These are phyloP conservation scores for Elasticomyces elasticus DNA, from an alignment of 495 filamentous ascomycete genomes.

Conservation along the genomic window DNA sequence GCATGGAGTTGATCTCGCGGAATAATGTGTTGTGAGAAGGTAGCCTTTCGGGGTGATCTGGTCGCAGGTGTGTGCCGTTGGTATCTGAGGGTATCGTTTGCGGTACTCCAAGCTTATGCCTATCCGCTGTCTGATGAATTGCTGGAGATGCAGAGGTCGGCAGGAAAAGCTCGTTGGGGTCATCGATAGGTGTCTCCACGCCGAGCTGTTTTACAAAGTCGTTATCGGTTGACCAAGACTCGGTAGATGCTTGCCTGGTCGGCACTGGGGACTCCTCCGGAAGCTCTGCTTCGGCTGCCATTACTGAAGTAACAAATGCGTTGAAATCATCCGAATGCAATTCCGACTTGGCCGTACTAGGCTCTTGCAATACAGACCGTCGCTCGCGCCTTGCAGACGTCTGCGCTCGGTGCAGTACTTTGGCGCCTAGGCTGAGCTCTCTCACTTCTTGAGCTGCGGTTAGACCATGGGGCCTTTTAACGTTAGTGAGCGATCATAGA, in stretches of 20 bases:
- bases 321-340: conserved; percentile 9
- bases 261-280: neutral
- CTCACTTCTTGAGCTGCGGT: neutral
- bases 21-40: neutral
- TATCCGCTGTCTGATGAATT: neutral
- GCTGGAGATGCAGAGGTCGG: neutral
- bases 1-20: neutral
- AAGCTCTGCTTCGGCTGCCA: conserved; percentile 2
- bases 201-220: neutral
- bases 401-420: conserved; percentile 4
- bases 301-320: neutral
- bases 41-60: neutral
- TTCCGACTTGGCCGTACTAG: neutral
- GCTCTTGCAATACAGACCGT: neutral
- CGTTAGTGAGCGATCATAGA: neutral
- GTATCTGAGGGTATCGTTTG: neutral
- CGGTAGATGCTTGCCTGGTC: neutral
- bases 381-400: neutral
- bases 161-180: neutral
- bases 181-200: neutral
- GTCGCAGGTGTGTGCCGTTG: neutral
- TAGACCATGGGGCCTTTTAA: neutral
- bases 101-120: neutral
- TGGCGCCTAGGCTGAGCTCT: conserved; percentile 1
- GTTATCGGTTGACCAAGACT: neutral